Base-by-base conservation (phyloP, 108 stramenopile genomes). In the Conticribra weissflogii region DNA sequence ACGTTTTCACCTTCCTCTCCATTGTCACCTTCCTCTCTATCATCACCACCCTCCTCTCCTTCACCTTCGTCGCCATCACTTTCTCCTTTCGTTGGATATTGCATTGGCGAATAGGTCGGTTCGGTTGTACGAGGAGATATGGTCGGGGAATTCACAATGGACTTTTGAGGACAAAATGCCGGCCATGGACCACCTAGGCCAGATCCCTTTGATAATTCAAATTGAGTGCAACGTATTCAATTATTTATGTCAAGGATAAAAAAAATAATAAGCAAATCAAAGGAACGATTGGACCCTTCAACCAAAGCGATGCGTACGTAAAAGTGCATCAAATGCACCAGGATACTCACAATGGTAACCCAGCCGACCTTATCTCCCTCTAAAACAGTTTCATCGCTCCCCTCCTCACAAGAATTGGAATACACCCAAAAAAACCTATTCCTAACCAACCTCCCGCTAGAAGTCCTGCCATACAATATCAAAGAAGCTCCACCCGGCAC, bases 361-460 rank as follows among this genome's bases (percentile, higher is more conserved):
- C 77, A 78, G 41, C 77, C 77, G 54, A 78, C 71, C 29, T 46
- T 49, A 59, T 78, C 64, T 0, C 63, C 77, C 2, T 49, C 57
- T 59, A 60, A 30, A n/a, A 78, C 51, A 25, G 63, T 28, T 1
- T 53, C 29, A 53, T 34, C 60, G 1, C 59, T 68, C 25, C 44
- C 27, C 15, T 54, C 63, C 28, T 49, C 60, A 54, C 58, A 47
- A 18, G 28, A 46, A 24, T 44, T 71, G 21, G 59, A 27, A 54
- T 66, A 78, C 1, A 33, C 36, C 69, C 69, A 78, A 71, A 71
- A 78, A 59, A 78, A 78, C 18, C 77, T 34, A 78, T 78, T 78
- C 24, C 76, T 50, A 49, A 69, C 46, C 34, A 60, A 28, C 8
- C 27, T 64, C 3, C 76, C 76, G 47, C 49, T 49, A 1, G 18